phyloP scores from a whole-genome alignment of 495 filamentous ascomycete genomes.

The Glonium stellatum region DNA sequence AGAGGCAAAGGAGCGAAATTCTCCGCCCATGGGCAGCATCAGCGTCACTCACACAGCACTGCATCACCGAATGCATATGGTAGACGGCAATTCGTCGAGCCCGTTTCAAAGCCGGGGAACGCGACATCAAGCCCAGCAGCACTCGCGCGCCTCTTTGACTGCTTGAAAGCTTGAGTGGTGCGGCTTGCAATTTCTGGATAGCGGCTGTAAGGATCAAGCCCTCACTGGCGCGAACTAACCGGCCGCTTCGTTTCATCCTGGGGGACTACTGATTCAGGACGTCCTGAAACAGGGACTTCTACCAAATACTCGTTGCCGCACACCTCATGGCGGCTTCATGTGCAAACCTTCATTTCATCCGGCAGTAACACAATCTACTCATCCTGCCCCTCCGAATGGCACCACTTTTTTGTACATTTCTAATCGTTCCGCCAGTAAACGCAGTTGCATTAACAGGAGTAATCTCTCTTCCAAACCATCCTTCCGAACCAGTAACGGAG shows the following conservation, averaged over 20 bases:
- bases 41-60: background rate
- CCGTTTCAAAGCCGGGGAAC: conserved; percentile 1
- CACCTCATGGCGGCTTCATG: no score
- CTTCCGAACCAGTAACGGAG: no score
- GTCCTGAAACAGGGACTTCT: background rate
- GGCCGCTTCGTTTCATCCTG: background rate
- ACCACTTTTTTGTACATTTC: no score
- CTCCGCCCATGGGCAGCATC: background rate
- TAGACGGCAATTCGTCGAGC: background rate
- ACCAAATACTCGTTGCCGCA: background rate
- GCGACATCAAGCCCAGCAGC: background rate
- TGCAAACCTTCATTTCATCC: no score
- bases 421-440: no score
- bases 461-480: no score
- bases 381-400: no score
- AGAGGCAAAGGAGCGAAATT: background rate
- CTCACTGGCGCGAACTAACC: background rate
- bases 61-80: background rate
- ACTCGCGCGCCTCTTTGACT: background rate
- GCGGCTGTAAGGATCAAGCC: background rate
- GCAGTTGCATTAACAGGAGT: no score
- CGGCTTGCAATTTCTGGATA: background rate
- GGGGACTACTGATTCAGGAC: background rate
- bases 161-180: background rate
- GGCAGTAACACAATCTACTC: no score